These are phyloP conservation scores for Dryadomyces sulphureus DNA, from an alignment of 2,329 filamentous ascomycete species.

Conservation along the genomic window DNA sequence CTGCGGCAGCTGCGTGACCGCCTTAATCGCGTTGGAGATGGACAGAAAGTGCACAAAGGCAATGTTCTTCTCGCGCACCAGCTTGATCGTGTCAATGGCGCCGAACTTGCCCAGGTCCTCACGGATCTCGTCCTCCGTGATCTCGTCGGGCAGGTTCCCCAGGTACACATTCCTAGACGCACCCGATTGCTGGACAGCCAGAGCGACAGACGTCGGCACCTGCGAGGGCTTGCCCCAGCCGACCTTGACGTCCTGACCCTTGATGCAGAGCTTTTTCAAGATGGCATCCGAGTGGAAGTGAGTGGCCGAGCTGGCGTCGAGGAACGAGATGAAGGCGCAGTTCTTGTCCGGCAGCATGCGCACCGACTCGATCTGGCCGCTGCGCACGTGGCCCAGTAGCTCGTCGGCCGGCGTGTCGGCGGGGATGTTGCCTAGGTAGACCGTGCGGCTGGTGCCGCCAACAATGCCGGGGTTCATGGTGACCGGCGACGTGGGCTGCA, in stretches of 20 bases:
- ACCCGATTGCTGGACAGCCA: conserved; percentile 93
- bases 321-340: conserved; percentile 97
- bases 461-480: conserved; percentile 66
- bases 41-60: conserved; percentile 96
- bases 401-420: conserved; percentile 94
- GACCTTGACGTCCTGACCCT: conserved; percentile 98
- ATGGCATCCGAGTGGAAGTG: conserved; percentile 99
- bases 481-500: conserved; percentile 58
- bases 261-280: conserved; percentile 97
- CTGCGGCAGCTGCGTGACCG: conserved; percentile 87
- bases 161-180: conserved; percentile 96
- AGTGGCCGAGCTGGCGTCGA: conserved; percentile 92
- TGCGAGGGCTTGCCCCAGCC: conserved; percentile 98
- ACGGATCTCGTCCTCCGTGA: conserved; percentile 78
- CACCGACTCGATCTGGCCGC: conserved; percentile 98
- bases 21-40: conserved; percentile 96
- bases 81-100: conserved; percentile 91
- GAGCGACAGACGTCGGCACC: conserved; percentile 91
- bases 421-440: conserved; percentile 97
- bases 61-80: conserved; percentile 95
- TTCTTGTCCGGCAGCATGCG: conserved; percentile 96
- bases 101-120: conserved; percentile 95
- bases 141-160: conserved; percentile 81
- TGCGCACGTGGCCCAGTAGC: conserved; percentile 88
- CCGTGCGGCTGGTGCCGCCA: conserved; percentile 85